phyloP scores from a whole-genome alignment of 805 yeast species.

The Myxozyma geophila region DNA sequence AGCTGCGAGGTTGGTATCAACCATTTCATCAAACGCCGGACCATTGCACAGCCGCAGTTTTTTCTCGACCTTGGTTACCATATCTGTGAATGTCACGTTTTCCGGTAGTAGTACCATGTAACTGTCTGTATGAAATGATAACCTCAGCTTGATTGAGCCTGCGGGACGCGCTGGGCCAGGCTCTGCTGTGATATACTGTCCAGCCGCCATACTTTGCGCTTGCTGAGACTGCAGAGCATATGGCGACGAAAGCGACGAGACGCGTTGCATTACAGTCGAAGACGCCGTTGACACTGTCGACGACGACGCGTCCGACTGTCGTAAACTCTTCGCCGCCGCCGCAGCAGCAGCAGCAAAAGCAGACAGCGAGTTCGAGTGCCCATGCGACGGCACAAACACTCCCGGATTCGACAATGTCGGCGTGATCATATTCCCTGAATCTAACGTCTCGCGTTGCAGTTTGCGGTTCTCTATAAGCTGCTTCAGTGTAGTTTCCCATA shows the following conservation, averaged over 20 bases:
- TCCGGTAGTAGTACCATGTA: constrained; percentile 69
- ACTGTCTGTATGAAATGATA: constrained; percentile 48
- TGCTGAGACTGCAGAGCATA: not conserved
- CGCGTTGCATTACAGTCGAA: constrained; percentile 15
- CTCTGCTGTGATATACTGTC: not conserved
- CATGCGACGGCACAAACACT: constrained; percentile 20
- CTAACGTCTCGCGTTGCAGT: constrained; percentile 1
- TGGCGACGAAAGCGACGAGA: constrained; percentile 5
- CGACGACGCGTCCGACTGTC: constrained; percentile 19
- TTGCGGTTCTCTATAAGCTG: constrained; percentile 36
- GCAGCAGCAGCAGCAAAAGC: not conserved
- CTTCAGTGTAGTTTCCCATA: constrained; percentile 63
- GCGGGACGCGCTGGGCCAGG: constrained; percentile 14
- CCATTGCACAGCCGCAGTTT: constrained; percentile 61
- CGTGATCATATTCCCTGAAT: not conserved
- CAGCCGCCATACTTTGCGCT: not conserved
- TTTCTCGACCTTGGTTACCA: constrained; percentile 61
- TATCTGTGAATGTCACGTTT: constrained; percentile 55
- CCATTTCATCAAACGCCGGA: constrained; percentile 43
- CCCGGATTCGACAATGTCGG: constrained; percentile 10
- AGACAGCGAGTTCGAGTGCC: constrained; percentile 9
- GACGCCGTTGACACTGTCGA: constrained; percentile 4
- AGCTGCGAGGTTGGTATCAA: constrained; percentile 34
- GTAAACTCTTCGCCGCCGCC: not conserved
- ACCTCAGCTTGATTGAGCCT: constrained; percentile 44